phyloP scores from a whole-genome alignment of 2,329 filamentous ascomycete species.

The Ophiostoma pallidulum region DNA sequence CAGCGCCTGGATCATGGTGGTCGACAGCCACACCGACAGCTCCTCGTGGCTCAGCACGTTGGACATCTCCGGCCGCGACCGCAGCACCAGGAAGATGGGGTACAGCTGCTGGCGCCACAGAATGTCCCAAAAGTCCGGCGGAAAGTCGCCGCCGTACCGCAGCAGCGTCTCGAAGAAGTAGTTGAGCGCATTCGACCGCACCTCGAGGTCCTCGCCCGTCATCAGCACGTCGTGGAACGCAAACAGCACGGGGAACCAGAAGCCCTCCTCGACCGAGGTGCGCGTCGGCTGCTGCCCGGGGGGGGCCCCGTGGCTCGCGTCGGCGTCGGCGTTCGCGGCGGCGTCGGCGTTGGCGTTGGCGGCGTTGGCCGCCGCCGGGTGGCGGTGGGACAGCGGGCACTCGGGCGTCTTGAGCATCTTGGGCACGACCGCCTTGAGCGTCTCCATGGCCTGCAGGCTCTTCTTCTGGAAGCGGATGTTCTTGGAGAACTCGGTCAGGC shows the following conservation, averaged over 20 bases:
- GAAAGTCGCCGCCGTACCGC: conserved; percentile 82
- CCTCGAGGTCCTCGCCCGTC: conserved; percentile 97
- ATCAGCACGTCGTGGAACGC: conserved; percentile 98
- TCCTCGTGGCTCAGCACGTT: conserved; percentile 95
- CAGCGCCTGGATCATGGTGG: conserved; percentile 97
- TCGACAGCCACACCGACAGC: conserved; percentile 95
- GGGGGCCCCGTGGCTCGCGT: no score
- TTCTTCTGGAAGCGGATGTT: conserved; percentile 99
- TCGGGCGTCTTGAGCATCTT: conserved; percentile 95
- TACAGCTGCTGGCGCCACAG: conserved; percentile 95
- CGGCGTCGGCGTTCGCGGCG: neutral
- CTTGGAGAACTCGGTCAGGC: conserved; percentile 96
- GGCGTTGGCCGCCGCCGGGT: neutral
- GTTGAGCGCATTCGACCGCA: conserved; percentile 79
- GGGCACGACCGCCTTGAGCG: conserved; percentile 83
- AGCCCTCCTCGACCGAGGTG: conserved; percentile 91
- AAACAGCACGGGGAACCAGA: conserved; percentile 97
- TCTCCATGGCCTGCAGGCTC: conserved; percentile 89
- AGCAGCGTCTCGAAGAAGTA: conserved; percentile 95
- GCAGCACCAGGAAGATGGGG: conserved; percentile 96
- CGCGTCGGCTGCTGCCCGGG: conserved; percentile 47
- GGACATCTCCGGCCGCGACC: conserved; percentile 91
- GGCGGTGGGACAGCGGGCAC: conserved; percentile 70
- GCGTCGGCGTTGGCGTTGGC: conserved; percentile 17
- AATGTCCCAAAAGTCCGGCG: conserved; percentile 94